Conservation (phyloP, 2,329 filamentous ascomycete species). For the Aspergillus quadricinctus region DNA sequence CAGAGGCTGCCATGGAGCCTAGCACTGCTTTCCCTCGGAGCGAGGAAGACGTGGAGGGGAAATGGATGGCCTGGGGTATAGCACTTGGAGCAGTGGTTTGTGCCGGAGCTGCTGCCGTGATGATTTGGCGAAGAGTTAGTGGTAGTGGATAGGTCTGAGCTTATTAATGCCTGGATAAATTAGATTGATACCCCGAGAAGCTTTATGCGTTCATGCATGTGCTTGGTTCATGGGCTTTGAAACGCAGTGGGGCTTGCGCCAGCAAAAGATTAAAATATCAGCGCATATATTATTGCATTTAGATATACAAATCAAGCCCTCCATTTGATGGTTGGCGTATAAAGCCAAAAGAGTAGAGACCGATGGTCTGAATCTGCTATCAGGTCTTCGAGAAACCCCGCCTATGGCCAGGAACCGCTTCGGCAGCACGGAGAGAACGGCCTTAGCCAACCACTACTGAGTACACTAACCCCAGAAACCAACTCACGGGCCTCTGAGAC, state of each 20-base stretch:
- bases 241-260: background rate
- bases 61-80: conserved; percentile 81
- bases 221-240: background rate
- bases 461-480: background rate
- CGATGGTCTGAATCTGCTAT: background rate
- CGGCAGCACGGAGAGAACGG: background rate
- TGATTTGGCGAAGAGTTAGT: conserved; percentile 55
- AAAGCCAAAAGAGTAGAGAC: background rate
- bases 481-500: background rate
- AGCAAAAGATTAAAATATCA: background rate
- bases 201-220: background rate
- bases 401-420: background rate
- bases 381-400: no score
- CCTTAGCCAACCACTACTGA: no score
- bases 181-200: background rate
- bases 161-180: background rate
- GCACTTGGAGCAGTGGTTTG: conserved; percentile 68
- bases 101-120: conserved; percentile 54
- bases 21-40: conserved; percentile 83
- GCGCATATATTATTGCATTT: background rate
- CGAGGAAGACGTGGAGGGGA: conserved; percentile 72
- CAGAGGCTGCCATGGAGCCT: conserved; percentile 87
- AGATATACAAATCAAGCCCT: background rate
- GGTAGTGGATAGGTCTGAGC: conserved; percentile 30
- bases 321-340: background rate